Evolutionary conservation across 2,329 filamentous ascomycete genomes (phyloP), one percentile per base, ranked within the genome.

Genomic region (Canariomyces notabilis): DNA sequence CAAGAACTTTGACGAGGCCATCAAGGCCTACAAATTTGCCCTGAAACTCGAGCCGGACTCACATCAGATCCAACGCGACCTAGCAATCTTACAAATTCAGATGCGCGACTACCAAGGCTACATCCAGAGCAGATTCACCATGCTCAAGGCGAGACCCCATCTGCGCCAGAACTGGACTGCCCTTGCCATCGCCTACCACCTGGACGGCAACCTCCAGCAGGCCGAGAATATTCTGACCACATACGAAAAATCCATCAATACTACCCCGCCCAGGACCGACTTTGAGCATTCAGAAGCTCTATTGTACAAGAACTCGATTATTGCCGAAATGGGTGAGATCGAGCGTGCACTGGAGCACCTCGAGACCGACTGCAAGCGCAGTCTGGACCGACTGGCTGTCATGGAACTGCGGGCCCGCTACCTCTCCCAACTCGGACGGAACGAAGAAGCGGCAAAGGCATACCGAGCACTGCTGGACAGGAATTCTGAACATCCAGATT

Each of bases 1-100:
- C 63, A 97, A 97, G 77, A 97, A 98, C 70, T 97, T 94, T 60
- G 93, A 97, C 67, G 93, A 97, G 71, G 91, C 94, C 8, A 96
- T 96, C 72, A 97, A 97, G 75, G 94, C 93, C 48, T 98, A 98
- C 75, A 94, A 95, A 66, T 95, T 95, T 67, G 93, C 93, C 14
- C 73, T 98, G 58, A 83, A 82, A 64, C 79, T 97, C 50, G 93
- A 98, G 62, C 91, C 94, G n/a, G 89, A 95, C 18, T 95, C 89
- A 12, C 77, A 82, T 52, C 91, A 95, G 67, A 98, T 98, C 59
- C 88, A 95, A 67, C 82, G 93, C 55, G 94, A 98, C 63, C 75
- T 98, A 51, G 91, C 93, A 41, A 80, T 94, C 51, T 78, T 98
- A 50, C 93, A 98, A 71, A 79, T 95, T 57, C 93, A 98, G 71